Conservation (phyloP, 768 basidiomycete species). For the Leccinum obscurum region DNA sequence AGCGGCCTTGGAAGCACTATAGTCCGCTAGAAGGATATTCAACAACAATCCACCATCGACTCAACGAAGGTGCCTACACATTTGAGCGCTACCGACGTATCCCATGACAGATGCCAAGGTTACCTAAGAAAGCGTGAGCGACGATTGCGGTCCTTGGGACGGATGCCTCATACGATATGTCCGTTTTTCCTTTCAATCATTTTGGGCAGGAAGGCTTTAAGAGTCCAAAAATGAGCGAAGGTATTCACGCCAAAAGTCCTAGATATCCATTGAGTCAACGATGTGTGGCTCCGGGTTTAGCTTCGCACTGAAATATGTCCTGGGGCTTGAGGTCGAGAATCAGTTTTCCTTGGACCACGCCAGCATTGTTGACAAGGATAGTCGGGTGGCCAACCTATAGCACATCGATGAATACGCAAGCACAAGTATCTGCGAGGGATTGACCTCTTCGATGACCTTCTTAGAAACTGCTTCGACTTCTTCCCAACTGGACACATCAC, state of each 20-base stretch:
- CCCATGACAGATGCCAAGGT: slow-evolving; percentile 78
- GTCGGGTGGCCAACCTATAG: slow-evolving; percentile 83
- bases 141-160: slow-evolving; percentile 1
- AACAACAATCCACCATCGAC: slow-evolving; percentile 2
- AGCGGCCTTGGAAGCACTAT: slow-evolving; percentile 93
- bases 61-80: slow-evolving; percentile 52
- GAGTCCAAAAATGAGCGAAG: slow-evolving; percentile 85
- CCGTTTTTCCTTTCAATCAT: slow-evolving; percentile 79
- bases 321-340: slow-evolving; percentile 75
- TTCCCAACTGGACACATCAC: slow-evolving; percentile 88
- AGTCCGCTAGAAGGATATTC: slow-evolving; percentile 62
- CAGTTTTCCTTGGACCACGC: slow-evolving; percentile 87
- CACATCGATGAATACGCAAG: slow-evolving; percentile 2
- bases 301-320: slow-evolving; percentile 83
- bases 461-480: slow-evolving; percentile 78
- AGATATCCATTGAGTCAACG: neutral
- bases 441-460: slow-evolving; percentile 75
- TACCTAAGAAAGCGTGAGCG: slow-evolving; percentile 46
- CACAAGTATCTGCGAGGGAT: slow-evolving; percentile 3
- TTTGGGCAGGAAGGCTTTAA: slow-evolving; percentile 90
- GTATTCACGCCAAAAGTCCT: slow-evolving; percentile 93
- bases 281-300: slow-evolving; percentile 40
- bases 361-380: slow-evolving; percentile 92
- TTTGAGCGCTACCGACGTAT: slow-evolving; percentile 67
- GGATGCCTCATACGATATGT: slow-evolving; percentile 67